Evolutionary conservation across 371 early-diverging fungal genomes (phyloP), one percentile per base, ranked within the genome.

Genomic region (Chytridium lagenaria): DNA sequence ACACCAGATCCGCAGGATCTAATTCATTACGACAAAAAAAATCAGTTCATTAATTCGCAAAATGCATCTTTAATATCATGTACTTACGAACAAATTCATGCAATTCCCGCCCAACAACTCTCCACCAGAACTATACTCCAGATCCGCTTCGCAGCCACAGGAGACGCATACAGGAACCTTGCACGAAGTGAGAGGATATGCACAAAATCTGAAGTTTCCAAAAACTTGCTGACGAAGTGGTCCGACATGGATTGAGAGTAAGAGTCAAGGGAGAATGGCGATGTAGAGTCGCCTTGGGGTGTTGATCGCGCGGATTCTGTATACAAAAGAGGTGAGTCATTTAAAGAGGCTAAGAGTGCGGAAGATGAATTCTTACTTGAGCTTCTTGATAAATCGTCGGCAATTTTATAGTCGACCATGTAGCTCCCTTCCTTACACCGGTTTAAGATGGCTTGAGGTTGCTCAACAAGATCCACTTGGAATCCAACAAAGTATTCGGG

Each of bases 401-500:
- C 66, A 26, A 72, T 73, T 69, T 77, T 74, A 55, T 78, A 80
- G 65, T 72, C 78, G 16, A 78, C 73, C 30, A 78, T 59, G 71
- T 84, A 80, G 68, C 83, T 87, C 50, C 87, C 88, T 59, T 88
- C 85, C 67, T 80, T 75, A 59, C 63, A 73, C 50, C 85, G 85
- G 31, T 84, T 81, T 37, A 91, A 74, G 67, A 91, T 90, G 10
- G 87, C 86, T 73, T 90, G 86, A 33, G 91, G 90, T 68, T 91
- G 91, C 49, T 89, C 89, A 1, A 91, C 88, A 37, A 91, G 71
- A 72, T 91, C 91, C 19, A 63, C 73, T 76, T 91, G 91, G 61
- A 91, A 82, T 3, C 90, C 92, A 40, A 91, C 87, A 79, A 85
- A 89, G 69, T 84, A 88, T 64, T 86, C 83, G 28, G 89, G 80